These are phyloP conservation scores for Yamadazyma jaroonii DNA, from an alignment of 1,139 yeast genomes.

Conservation along the genomic window DNA sequence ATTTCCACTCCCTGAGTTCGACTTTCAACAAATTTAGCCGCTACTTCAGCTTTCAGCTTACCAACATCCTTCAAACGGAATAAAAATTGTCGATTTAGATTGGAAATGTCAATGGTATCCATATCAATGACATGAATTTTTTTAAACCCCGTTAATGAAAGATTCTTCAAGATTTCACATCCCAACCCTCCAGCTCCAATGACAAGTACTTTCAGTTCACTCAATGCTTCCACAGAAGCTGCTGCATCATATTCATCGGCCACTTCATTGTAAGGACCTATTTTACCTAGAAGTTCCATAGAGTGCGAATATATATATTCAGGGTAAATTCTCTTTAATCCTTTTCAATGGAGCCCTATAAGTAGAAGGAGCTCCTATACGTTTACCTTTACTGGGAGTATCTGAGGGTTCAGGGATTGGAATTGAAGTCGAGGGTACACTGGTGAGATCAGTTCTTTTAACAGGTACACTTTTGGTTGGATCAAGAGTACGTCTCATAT, in stretches of 20 bases:
- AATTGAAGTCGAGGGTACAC: constrained; percentile 9
- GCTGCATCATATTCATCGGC: constrained; percentile 31
- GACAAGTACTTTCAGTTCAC: constrained; percentile 42
- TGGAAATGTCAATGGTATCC: constrained; percentile 92
- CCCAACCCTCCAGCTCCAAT: constrained; percentile 97
- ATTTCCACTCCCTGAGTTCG: constrained; percentile 37
- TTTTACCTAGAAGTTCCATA: constrained; percentile 20
- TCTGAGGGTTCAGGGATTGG: constrained; percentile 7
- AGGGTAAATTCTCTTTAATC: constrained; percentile 4
- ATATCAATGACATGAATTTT: constrained; percentile 84
- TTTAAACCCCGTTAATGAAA: constrained; percentile 74
- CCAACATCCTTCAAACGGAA: constrained; percentile 78
- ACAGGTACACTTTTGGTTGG: constrained; percentile 60
- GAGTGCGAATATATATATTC: constrained; percentile 12
- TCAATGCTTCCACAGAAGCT: constrained; percentile 27
- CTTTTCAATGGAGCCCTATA: constrained; percentile 20
- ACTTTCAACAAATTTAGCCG: constrained; percentile 59
- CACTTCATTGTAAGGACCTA: constrained; percentile 45
- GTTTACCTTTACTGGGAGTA: constrained; percentile 20
- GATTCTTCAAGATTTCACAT: constrained; percentile 84
- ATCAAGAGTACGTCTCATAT: constrained; percentile 53
- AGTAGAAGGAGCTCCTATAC: constrained; percentile 36
- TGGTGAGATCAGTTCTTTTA: constrained; percentile 32
- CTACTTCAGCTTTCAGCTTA: constrained; percentile 73
- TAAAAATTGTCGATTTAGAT: constrained; percentile 85